Conservation (phyloP, 371 early-diverging fungal genomes). For the Parasitella parasitica region DNA sequence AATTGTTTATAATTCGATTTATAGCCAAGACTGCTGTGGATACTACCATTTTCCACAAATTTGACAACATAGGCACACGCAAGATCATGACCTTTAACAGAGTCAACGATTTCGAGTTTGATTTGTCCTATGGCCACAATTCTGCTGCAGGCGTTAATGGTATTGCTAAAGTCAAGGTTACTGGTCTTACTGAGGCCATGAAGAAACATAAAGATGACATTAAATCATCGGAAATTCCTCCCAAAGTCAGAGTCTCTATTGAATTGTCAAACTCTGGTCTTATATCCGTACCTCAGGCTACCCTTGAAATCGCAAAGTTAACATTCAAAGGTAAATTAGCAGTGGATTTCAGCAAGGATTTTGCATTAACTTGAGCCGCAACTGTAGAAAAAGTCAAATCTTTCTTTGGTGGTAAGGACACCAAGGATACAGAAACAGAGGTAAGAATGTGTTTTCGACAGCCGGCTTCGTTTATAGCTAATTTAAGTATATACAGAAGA, state of each 20-base stretch:
- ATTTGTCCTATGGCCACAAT: slow-evolving; percentile 61
- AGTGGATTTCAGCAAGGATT: no score
- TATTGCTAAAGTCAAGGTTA: slow-evolving; percentile 65
- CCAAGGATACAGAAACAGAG: slow-evolving; percentile 16
- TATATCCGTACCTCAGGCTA: slow-evolving; percentile 60
- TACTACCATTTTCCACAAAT: slow-evolving; percentile 65
- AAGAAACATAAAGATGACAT: slow-evolving; percentile 61
- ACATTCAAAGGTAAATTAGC: slow-evolving; percentile 38
- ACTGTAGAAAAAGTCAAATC: slow-evolving; percentile 64
- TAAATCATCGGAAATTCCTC: slow-evolving; percentile 52
- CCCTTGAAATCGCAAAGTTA: slow-evolving; percentile 49
- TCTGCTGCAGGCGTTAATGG: slow-evolving; percentile 23
- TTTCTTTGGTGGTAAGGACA: slow-evolving; percentile 71
- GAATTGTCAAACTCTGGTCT: slow-evolving; percentile 71
- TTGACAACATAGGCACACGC: slow-evolving; percentile 69
- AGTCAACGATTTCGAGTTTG: slow-evolving; percentile 75
- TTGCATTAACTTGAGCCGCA: no score
- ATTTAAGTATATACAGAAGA: not conserved
- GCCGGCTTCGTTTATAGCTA: no score
- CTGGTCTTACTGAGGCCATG: slow-evolving; percentile 73
- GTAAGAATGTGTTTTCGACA: slow-evolving; percentile 1
- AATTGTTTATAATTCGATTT: no score
- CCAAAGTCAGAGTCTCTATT: slow-evolving; percentile 82
- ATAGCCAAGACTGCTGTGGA: slow-evolving; percentile 19
- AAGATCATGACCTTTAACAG: slow-evolving; percentile 87